These are phyloP conservation scores for Lunularia cruciata DNA, from an alignment of 225 moss, liverwort and hornwort genomes.

Conservation along the genomic window DNA sequence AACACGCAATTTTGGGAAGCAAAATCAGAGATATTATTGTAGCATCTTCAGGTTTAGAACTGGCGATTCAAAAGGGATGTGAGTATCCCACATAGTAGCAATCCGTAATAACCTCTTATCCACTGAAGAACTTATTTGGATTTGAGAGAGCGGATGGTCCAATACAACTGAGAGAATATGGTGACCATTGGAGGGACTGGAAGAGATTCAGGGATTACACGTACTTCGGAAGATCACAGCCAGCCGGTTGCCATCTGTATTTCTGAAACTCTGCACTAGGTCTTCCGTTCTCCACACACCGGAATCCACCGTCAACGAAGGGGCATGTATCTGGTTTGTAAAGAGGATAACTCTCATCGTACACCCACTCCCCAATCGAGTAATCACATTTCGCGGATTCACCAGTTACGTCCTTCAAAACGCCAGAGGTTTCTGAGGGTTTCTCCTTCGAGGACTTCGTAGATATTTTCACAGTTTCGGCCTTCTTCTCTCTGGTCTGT, in stretches of 20 bases:
- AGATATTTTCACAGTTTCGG: neutral
- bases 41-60: too few relatives aligned
- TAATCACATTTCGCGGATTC: constrained; percentile 51
- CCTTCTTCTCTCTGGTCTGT: too few relatives aligned
- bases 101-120: neutral
- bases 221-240: constrained; percentile 72
- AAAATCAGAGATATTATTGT: too few relatives aligned
- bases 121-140: too few relatives aligned
- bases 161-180: too few relatives aligned
- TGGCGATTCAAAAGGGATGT: too few relatives aligned
- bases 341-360: constrained; percentile 67
- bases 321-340: constrained; percentile 67
- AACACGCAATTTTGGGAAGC: too few relatives aligned
- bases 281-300: constrained; percentile 85
- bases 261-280: constrained; percentile 70
- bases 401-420: constrained; percentile 2
- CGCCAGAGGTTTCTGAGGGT: neutral
- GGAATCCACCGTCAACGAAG: constrained; percentile 72
- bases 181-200: too few relatives aligned
- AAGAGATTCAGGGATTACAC: too few relatives aligned
- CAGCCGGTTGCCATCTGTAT: constrained; percentile 76
- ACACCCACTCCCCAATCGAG: constrained; percentile 63
- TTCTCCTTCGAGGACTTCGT: neutral
- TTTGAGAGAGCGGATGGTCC: too few relatives aligned
- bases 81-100: too few relatives aligned